Evolutionary conservation across 306 rosid species (phyloP).

Genomic region (Cucumis cinereus): DNA sequence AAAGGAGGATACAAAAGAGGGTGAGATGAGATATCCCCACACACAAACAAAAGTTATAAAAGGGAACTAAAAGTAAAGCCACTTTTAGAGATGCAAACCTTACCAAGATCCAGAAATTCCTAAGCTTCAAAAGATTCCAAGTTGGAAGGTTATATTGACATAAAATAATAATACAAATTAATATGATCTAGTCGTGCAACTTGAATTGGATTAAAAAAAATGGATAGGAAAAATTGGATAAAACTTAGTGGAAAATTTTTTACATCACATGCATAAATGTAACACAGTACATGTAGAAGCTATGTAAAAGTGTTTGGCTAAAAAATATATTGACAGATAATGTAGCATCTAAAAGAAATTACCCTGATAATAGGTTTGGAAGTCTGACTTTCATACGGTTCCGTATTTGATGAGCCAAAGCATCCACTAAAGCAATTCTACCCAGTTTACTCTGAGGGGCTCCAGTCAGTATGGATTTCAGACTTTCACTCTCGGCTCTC

Average conservation of each 20-base stretch:
- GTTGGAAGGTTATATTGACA: background rate
- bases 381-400: constrained; percentile 87
- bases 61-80: background rate
- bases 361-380: constrained; percentile 94
- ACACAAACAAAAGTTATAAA: background rate
- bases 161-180: background rate
- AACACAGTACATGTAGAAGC: background rate
- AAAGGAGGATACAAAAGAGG: too few species aligned
- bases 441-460: constrained; percentile 94
- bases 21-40: too few species aligned
- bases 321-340: background rate
- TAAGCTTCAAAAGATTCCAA: background rate
- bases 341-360: constrained; percentile 15
- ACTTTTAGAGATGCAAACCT: background rate
- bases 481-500: constrained; percentile 96
- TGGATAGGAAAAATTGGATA: background rate
- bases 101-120: background rate
- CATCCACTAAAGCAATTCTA: constrained; percentile 84
- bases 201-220: background rate
- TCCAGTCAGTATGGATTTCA: constrained; percentile 81
- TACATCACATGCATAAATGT: background rate
- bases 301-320: background rate
- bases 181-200: background rate
- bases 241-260: background rate
- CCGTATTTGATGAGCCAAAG: constrained; percentile 78